A percentile compares a stretch with the other conserved stretches of the same genome.
These are phyloP conservation scores for Eucalyptus tenuipes DNA, from an alignment of 345 rosid species.

Conservation along the genomic window DNA sequence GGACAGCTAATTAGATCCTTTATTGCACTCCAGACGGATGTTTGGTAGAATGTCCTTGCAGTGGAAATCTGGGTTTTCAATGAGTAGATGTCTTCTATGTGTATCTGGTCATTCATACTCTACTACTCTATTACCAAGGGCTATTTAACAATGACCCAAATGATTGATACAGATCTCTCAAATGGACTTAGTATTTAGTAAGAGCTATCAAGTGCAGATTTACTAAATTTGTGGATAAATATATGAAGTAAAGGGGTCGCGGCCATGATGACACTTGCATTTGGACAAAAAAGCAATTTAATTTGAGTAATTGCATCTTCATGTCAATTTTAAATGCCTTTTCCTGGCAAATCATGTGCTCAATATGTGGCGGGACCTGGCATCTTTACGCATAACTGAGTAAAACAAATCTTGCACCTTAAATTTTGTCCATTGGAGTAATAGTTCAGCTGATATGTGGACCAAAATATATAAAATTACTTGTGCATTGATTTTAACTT, in stretches of 20 bases:
- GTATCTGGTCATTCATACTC: neutral
- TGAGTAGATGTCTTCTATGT: neutral
- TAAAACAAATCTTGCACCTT: neutral
- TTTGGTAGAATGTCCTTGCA: neutral
- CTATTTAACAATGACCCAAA: neutral
- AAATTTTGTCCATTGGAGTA: neutral
- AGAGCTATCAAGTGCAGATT: neutral
- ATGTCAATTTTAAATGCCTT: neutral
- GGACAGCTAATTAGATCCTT: neutral
- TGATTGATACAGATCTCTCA: neutral
- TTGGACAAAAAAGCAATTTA: neutral
- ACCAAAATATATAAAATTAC: neutral
- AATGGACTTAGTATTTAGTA: neutral
- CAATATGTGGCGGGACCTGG: neutral
- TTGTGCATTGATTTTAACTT: neutral
- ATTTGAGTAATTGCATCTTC: neutral
- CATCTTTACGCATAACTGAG: neutral
- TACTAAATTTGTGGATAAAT: neutral
- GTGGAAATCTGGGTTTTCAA: neutral
- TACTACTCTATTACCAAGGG: neutral
- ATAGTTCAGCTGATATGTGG: neutral
- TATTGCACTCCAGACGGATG: neutral
- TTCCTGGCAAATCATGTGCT: neutral
- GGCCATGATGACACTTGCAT: neutral
- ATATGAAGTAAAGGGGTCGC: neutral